Conservation (phyloP, 2,329 filamentous ascomycete species). For the Cladosporium velox region DNA sequence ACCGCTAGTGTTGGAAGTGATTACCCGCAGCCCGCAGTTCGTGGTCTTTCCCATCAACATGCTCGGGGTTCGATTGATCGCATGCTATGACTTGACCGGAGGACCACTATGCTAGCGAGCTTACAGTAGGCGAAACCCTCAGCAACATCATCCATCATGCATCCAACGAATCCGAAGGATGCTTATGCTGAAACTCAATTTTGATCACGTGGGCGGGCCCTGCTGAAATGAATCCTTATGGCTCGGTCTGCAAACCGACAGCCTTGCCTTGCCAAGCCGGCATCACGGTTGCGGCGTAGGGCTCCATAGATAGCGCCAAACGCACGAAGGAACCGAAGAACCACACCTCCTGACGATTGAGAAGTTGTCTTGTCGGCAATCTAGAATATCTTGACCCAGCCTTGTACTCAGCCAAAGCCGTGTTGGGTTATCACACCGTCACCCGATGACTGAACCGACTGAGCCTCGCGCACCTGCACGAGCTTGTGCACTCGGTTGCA, state of each 20-base stretch:
- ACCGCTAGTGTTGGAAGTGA: neutral
- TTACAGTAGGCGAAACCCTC: too few species aligned
- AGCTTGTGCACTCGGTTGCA: neutral
- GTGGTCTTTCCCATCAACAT: neutral
- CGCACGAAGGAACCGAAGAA: neutral
- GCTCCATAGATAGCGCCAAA: slow-evolving; percentile 8
- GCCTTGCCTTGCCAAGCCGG: slow-evolving; percentile 19
- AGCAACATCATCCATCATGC: neutral
- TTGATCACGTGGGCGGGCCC: neutral
- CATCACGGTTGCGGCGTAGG: slow-evolving; percentile 17
- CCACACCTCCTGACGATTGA: neutral
- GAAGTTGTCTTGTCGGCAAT: neutral
- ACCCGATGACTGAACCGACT: too few species aligned
- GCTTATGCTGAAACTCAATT: neutral
- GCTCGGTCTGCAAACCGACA: neutral
- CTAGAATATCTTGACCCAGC: neutral
- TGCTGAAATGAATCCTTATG: neutral
- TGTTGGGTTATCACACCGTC: neutral
- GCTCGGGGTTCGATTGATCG: neutral
- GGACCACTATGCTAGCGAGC: neutral
- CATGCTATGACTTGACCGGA: neutral
- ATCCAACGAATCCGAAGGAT: neutral
- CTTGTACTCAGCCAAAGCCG: neutral
- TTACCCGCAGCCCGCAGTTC: neutral
- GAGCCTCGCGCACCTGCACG: neutral